phyloP scores from a whole-genome alignment of 306 rosid species.

The Quercus variabilis region DNA sequence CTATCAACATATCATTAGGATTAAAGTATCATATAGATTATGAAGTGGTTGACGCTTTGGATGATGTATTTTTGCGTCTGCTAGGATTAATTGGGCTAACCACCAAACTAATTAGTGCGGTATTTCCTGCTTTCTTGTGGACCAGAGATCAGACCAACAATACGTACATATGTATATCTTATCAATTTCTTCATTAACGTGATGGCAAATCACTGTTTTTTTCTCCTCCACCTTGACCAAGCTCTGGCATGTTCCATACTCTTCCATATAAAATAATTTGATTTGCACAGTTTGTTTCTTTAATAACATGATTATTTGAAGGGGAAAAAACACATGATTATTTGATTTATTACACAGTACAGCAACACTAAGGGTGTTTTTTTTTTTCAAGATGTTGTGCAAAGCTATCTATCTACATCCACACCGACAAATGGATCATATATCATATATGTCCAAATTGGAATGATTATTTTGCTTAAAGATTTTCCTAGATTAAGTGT shows the following conservation, averaged over 20 bases:
- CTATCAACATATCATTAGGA: not conserved
- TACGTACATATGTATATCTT: not conserved
- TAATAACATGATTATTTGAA: too few species aligned
- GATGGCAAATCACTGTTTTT: not conserved
- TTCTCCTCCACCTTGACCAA: not conserved
- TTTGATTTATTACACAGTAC: too few species aligned
- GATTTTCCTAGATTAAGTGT: too few species aligned
- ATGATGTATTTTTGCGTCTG: not conserved
- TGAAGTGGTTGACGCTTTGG: not conserved
- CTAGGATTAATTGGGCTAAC: slow-evolving; percentile 6
- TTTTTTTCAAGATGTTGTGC: too few species aligned
- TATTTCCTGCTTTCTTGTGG: not conserved
- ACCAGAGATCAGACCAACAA: not conserved
- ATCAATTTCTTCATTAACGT: not conserved
- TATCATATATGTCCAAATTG: too few species aligned
- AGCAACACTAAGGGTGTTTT: too few species aligned
- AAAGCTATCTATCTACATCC: too few species aligned
- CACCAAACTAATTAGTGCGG: not conserved
- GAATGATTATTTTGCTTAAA: too few species aligned
- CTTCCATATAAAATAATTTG: not conserved
- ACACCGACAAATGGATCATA: too few species aligned
- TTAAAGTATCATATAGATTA: not conserved
- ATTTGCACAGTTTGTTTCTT: too few species aligned
- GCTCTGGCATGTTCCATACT: not conserved
- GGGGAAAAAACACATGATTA: too few species aligned